Evolutionary conservation across 2,329 filamentous ascomycete species (phyloP).

Genomic region (Lomentospora prolificans): DNA sequence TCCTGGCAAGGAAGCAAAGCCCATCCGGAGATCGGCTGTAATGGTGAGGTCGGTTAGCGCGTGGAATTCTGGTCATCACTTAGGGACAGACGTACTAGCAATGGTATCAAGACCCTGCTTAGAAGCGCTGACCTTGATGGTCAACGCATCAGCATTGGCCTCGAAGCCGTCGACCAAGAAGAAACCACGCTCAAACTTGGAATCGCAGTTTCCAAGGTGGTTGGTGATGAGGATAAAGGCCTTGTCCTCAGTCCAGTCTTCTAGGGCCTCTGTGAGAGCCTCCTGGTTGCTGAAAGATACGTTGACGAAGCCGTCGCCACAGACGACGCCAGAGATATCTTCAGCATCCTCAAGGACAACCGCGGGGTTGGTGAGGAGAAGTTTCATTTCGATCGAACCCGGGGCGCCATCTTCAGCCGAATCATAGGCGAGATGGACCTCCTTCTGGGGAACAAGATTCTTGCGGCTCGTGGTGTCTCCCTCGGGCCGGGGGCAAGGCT

Average conservation of each 20-base stretch:
- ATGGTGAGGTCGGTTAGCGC: slow-evolving; percentile 4
- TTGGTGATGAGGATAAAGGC: slow-evolving; percentile 31
- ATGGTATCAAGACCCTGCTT: slow-evolving; percentile 23
- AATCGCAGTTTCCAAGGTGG: slow-evolving; percentile 29
- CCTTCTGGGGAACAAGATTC: slow-evolving; percentile 14
- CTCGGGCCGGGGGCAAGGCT: slow-evolving; percentile 9
- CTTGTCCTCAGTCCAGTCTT: slow-evolving; percentile 12
- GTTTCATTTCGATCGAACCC: slow-evolving; percentile 15
- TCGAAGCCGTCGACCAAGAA: slow-evolving; percentile 22
- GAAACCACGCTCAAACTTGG: slow-evolving; percentile 27
- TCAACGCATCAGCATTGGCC: slow-evolving; percentile 17
- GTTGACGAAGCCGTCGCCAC: slow-evolving; percentile 11
- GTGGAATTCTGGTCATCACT: background rate
- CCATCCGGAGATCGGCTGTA: slow-evolving; percentile 13
- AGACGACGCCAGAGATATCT: slow-evolving; percentile 12
- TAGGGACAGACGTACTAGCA: slow-evolving; percentile 21
- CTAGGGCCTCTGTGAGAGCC: slow-evolving; percentile 13
- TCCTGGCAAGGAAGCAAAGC: slow-evolving; percentile 18
- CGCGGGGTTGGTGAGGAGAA: slow-evolving; percentile 14
- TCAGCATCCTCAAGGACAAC: slow-evolving; percentile 15
- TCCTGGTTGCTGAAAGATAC: slow-evolving; percentile 13
- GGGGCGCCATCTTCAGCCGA: slow-evolving; percentile 4
- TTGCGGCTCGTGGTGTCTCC: slow-evolving; percentile 11
- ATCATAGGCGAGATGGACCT: slow-evolving; percentile 13
- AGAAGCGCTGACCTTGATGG: slow-evolving; percentile 21